Evolutionary conservation across 495 filamentous ascomycete species (phyloP).

Genomic region (Neurospora africana): DNA sequence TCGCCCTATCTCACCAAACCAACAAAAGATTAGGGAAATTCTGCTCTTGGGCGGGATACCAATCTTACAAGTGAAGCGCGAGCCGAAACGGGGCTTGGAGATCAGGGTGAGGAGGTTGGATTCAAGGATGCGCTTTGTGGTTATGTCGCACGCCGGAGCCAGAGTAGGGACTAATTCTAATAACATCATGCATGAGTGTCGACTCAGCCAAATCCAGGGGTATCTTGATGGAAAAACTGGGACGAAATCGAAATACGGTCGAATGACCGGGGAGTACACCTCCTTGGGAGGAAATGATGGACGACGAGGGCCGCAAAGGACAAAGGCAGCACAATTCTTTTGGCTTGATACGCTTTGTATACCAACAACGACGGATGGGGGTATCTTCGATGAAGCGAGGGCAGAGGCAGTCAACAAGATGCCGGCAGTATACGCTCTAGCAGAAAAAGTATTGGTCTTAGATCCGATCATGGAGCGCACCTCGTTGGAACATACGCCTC

Average conservation of each 20-base stretch:
- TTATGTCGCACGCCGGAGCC: constrained; percentile 13
- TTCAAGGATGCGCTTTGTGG: constrained; percentile 7
- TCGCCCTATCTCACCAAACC: constrained; percentile 6
- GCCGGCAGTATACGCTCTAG: constrained; percentile 12
- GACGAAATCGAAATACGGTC: neutral
- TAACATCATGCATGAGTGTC: constrained; percentile 16
- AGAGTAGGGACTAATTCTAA: constrained; percentile 7
- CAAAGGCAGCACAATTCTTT: constrained; percentile 1
- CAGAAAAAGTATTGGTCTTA: constrained; percentile 13
- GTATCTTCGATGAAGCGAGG: neutral
- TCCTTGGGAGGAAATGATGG: neutral
- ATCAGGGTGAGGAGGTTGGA: constrained; percentile 10
- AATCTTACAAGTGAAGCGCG: constrained; percentile 5
- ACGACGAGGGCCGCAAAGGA: neutral
- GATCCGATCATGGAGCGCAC: constrained; percentile 10
- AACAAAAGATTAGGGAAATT: constrained; percentile 12
- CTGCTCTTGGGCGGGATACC: constrained; percentile 12
- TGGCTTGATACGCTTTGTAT: constrained; percentile 19
- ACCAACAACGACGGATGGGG: constrained; percentile 1
- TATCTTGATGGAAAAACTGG: neutral
- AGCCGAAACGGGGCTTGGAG: neutral
- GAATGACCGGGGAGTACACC: neutral
- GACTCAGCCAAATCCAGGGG: constrained; percentile 9
- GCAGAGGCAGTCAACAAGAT: constrained; percentile 15
- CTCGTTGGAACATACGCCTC: constrained; percentile 7